Evolutionary conservation across 2,329 filamentous ascomycete species (phyloP).

Genomic region (Ceratocystiopsis minuta): DNA sequence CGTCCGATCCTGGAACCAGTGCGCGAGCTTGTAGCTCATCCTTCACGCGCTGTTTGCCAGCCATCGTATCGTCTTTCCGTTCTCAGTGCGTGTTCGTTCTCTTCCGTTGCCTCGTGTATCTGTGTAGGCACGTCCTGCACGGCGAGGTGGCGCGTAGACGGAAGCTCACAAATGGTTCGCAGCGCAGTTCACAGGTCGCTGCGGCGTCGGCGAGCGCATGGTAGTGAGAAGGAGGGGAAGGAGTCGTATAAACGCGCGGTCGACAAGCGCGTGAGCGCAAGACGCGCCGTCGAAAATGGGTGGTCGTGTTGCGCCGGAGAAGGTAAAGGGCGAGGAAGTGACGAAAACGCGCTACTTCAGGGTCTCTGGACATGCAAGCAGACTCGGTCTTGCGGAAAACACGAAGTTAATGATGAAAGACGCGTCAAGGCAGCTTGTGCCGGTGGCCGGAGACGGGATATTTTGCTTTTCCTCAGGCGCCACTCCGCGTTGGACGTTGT

Average conservation of each 20-base stretch:
- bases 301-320: constrained; percentile 5
- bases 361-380: neutral
- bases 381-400: constrained; percentile 1
- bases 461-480: neutral
- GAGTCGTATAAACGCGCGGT: neutral
- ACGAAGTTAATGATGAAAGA: constrained; percentile 6
- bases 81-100: neutral
- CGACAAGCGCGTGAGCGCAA: neutral
- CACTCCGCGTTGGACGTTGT: constrained; percentile 2
- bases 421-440: constrained; percentile 5
- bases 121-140: neutral
- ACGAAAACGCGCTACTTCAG: constrained; percentile 3
- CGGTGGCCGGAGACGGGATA: neutral
- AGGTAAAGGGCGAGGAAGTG: constrained; percentile 1
- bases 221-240: neutral
- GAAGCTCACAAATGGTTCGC: neutral
- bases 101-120: neutral
- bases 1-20: constrained; percentile 29
- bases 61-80: constrained; percentile 17
- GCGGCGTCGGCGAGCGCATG: constrained; percentile 6
- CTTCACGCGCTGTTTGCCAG: constrained; percentile 35
- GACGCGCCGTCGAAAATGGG: neutral
- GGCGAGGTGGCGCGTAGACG: too few relatives aligned
- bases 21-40: constrained; percentile 40
- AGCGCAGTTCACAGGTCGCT: neutral